Conservation (phyloP, 371 early-diverging fungal genomes). For the Mortierella polycephala region DNA sequence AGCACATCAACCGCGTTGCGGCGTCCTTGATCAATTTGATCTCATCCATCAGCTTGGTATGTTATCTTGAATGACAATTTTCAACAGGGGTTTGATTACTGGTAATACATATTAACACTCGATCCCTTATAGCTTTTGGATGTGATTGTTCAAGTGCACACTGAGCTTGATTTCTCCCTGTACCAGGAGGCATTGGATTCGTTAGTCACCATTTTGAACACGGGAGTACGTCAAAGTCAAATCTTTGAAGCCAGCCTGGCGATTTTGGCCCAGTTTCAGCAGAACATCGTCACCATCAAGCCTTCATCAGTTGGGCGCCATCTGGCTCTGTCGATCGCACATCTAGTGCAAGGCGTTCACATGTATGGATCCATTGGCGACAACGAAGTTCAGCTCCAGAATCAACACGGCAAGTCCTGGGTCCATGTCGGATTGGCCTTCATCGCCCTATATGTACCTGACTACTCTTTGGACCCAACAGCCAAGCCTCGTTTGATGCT, state of each 20-base stretch:
- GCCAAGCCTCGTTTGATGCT: constrained; percentile 74
- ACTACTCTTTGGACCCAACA: constrained; percentile 83
- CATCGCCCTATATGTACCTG: constrained; percentile 76
- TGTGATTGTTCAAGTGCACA: constrained; percentile 39
- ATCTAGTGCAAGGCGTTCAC: constrained; percentile 28
- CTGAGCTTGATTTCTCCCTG: constrained; percentile 19
- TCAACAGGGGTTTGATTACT: neutral
- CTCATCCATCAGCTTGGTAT: constrained; percentile 42
- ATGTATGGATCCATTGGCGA: constrained; percentile 28
- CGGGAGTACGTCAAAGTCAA: constrained; percentile 22
- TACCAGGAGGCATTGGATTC: constrained; percentile 25
- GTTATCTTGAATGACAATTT: neutral
- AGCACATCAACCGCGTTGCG: constrained; percentile 48
- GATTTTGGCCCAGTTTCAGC: constrained; percentile 22
- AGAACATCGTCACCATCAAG: constrained; percentile 22
- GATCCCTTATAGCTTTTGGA: constrained; percentile 36
- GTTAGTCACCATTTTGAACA: constrained; percentile 7
- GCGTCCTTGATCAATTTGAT: constrained; percentile 49
- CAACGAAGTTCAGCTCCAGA: constrained; percentile 28
- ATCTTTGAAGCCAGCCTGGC: constrained; percentile 15
- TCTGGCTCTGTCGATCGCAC: constrained; percentile 24
- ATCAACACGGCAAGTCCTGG: constrained; percentile 65
- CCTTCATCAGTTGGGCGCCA: constrained; percentile 40
- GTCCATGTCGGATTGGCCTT: constrained; percentile 68
- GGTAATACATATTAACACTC: too few species aligned